Evolutionary conservation across 192 early-diverging fungal genomes (phyloP), one percentile per base, ranked within the genome.

Genomic region (Allomyces arbusculus): DNA sequence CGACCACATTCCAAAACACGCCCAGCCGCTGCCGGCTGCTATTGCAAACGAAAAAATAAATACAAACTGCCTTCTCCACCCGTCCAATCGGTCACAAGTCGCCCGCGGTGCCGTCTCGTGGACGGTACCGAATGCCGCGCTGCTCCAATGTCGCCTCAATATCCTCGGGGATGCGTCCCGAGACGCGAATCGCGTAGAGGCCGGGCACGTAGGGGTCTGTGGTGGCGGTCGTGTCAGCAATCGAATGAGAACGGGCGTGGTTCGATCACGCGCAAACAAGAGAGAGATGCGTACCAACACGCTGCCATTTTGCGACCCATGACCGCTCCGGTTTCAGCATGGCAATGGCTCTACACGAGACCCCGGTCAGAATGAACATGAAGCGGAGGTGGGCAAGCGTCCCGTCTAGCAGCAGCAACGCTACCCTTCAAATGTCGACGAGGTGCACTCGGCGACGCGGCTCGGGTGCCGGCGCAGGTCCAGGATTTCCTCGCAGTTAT

Each of bases 401-500:
- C 7, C 33, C 7, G 33, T 40, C 8, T 3, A 40, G 33, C 33
- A 40, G 3, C 33, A 40, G 7, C 33, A 40, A 40, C 33, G 2
- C 67, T 77, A 85, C 84, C 84, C 89, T 66, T 89, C 87, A 63
- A 86, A 89, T 43, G 83, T 86, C 23, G 79, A 71, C 65, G 82
- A 88, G 28, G 89, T 91, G 73, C 89, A 91, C 64, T 89, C 87
- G 61, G 75, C 66, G 25, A 90, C 82, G 45, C 79, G 71, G 68
- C 84, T 83, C 63, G 73, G 76, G 33, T 73, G 74, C 23, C 84
- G 83, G 69, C 79, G 77, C 80, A 89, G 80, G 33, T 74, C 78
- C 65, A 91, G 69, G n/a, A 85, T 76, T 3, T 78, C 75, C 72
- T 91, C 88, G 72, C 89, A 91, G 67, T 91, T 91, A 24, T 89